These are phyloP conservation scores for Ambrosia artemisiifolia DNA, from an alignment of 129 eudicot species.

Conservation along the genomic window DNA sequence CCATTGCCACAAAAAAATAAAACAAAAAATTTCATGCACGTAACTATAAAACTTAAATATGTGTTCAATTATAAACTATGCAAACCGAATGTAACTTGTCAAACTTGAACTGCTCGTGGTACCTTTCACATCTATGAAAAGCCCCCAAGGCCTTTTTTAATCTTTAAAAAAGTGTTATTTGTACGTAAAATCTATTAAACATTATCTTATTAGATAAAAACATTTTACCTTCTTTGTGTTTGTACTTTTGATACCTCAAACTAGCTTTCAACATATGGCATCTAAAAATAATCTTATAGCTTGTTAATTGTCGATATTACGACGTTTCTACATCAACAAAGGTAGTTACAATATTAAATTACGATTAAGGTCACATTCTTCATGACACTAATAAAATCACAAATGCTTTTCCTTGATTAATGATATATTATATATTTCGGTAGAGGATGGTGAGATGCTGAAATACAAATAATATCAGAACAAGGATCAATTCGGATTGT, in stretches of 20 bases:
- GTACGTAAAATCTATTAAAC: not conserved
- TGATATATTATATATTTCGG: too few species aligned
- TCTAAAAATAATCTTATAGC: too few species aligned
- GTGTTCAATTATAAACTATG: slow-evolving; percentile 12
- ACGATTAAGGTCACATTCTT: too few species aligned
- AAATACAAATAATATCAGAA: too few species aligned
- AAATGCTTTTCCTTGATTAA: too few species aligned
- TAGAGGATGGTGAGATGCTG: too few species aligned
- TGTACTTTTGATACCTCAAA: not conserved
- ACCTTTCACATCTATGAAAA: slow-evolving; percentile 19
- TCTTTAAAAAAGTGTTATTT: not conserved
- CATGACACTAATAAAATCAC: too few species aligned
- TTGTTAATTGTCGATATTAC: too few species aligned
- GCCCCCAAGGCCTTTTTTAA: not conserved
- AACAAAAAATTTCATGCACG: slow-evolving; percentile 21
- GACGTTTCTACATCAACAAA: too few species aligned
- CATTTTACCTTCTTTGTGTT: not conserved
- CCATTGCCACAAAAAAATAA: slow-evolving; percentile 1
- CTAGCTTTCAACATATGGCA: not conserved
- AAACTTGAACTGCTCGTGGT: slow-evolving; percentile 20
- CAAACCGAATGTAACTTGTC: slow-evolving; percentile 23
- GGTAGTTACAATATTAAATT: too few species aligned
- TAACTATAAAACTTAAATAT: slow-evolving; percentile 8
- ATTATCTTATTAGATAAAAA: not conserved
- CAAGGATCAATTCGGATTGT: too few species aligned